Evolutionary conservation across 108 stramenopile species (phyloP).

Genomic region (Skeletonema costatum): DNA sequence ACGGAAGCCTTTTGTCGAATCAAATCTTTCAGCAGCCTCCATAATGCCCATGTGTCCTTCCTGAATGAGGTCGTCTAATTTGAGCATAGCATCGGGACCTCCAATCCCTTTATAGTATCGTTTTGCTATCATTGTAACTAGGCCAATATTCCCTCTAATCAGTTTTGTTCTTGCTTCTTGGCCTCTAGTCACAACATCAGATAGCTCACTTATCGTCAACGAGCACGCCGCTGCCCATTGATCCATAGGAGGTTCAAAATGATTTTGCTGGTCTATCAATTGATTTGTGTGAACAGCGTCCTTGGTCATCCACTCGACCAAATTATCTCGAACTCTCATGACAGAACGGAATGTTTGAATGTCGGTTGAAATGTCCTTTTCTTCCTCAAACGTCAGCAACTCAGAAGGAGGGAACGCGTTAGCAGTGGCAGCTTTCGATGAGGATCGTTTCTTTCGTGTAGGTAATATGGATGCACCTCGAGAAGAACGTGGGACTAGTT

Average conservation of each 20-base stretch:
- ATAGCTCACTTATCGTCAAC: conserved; percentile 49
- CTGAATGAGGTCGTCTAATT: conserved; percentile 87
- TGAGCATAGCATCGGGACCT: conserved; percentile 72
- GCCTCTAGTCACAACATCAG: conserved; percentile 56
- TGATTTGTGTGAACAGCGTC: conserved; percentile 5
- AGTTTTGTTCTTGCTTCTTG: conserved; percentile 66
- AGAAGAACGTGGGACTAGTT: conserved; percentile 14
- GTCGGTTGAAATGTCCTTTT: conserved; percentile 44
- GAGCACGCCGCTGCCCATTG: conserved; percentile 78
- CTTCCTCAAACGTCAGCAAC: conserved; percentile 60
- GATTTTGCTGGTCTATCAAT: conserved; percentile 8
- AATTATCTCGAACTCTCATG: conserved; percentile 49
- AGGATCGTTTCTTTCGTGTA: conserved; percentile 13
- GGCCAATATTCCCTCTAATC: conserved; percentile 73
- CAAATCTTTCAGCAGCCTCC: conserved; percentile 94
- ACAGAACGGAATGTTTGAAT: conserved; percentile 53
- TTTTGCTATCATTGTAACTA: conserved; percentile 82
- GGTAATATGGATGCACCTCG: conserved; percentile 27
- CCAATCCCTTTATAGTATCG: conserved; percentile 58
- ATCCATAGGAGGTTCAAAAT: conserved; percentile 43
- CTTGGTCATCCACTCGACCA: conserved; percentile 40
- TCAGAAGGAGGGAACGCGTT: conserved; percentile 1
- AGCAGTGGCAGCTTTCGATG: not conserved
- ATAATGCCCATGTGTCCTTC: conserved; percentile 93
- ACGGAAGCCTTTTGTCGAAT: conserved; percentile 79